Evolutionary conservation across 306 rosid species (phyloP).

Genomic region (Fragaria iinumae): DNA sequence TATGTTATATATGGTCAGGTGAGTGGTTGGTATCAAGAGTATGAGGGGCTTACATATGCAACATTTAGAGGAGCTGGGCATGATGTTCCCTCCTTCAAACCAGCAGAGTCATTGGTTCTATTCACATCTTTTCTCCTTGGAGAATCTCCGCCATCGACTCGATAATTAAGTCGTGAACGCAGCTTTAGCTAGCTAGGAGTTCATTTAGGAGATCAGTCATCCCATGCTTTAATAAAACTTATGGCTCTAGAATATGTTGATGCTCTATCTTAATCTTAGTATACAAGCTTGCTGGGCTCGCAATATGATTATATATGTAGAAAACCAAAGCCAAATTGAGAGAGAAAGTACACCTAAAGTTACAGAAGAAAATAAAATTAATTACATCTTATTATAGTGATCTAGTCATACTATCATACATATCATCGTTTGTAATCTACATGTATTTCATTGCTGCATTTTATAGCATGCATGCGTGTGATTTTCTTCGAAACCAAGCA

Average conservation of each 20-base stretch:
- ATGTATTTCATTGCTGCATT: no score
- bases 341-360: background rate
- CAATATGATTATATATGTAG: background rate
- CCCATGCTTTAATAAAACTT: background rate
- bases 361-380: background rate
- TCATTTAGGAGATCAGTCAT: background rate
- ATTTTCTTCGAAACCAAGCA: no score
- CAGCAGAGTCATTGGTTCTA: conserved; percentile 68
- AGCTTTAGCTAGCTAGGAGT: background rate
- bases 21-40: conserved; percentile 92
- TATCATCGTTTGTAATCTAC: no score
- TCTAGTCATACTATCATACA: background rate
- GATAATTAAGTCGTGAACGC: background rate
- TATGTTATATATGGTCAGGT: conserved; percentile 37
- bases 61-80: conserved; percentile 94
- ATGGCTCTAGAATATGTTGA: background rate
- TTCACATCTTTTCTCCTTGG: conserved; percentile 73
- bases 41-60: conserved; percentile 78
- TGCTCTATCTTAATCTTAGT: background rate
- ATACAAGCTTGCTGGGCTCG: background rate
- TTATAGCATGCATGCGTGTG: no score
- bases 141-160: conserved; percentile 52
- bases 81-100: conserved; percentile 88
- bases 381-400: no score
- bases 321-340: background rate